Conservation (phyloP, 2,329 filamentous ascomycete genomes). For the Claviceps purpurea region DNA sequence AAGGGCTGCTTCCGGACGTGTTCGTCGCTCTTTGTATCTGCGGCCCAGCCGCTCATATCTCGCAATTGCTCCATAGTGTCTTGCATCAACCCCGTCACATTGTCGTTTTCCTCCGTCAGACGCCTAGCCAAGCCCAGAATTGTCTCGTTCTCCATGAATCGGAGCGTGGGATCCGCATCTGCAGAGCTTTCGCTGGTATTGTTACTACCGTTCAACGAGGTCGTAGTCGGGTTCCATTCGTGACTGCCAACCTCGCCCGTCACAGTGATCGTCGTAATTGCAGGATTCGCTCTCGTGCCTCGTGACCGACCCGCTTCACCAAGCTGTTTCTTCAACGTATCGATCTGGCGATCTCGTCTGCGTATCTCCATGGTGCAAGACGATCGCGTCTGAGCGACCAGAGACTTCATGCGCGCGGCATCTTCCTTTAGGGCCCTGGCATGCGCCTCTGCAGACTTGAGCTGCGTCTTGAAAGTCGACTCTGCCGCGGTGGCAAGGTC, state of each 20-base stretch:
- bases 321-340: constrained; percentile 77
- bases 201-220: background rate
- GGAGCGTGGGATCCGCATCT: constrained; percentile 50
- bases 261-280: constrained; percentile 43
- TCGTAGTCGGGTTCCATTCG: constrained; percentile 25
- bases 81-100: constrained; percentile 57
- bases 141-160: constrained; percentile 82
- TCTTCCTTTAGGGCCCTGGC: constrained; percentile 75
- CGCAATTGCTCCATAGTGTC: constrained; percentile 59
- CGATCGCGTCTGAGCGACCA: constrained; percentile 69
- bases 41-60: constrained; percentile 48
- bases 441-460: constrained; percentile 60
- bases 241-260: constrained; percentile 37
- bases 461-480: constrained; percentile 52
- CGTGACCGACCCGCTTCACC: constrained; percentile 53
- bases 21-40: constrained; percentile 20
- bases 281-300: constrained; percentile 40
- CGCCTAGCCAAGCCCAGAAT: constrained; percentile 71
- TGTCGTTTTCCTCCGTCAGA: constrained; percentile 85
- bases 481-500: constrained; percentile 56
- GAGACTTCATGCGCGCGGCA: constrained; percentile 60
- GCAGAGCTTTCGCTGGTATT: constrained; percentile 10
- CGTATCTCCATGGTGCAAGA: constrained; percentile 85
- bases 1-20: constrained; percentile 23
- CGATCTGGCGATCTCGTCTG: constrained; percentile 79